Conservation (phyloP, 345 rosid genomes). For the Bruguiera sexangula region DNA sequence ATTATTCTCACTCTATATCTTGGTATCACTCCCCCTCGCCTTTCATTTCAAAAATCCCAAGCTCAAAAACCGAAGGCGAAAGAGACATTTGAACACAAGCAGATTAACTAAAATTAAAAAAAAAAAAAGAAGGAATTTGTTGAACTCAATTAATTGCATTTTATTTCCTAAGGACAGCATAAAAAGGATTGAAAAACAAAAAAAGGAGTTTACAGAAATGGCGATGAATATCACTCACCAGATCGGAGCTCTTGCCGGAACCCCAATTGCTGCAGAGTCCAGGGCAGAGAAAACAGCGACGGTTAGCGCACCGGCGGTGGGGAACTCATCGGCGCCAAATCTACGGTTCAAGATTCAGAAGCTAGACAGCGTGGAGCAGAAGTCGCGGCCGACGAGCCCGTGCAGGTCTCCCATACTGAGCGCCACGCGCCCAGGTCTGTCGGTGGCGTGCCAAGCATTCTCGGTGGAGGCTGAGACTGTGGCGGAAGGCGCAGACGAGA, state of each 20-base stretch:
- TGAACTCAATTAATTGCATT: too few species aligned
- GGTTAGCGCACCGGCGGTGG: conserved; percentile 48
- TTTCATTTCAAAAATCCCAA: not conserved
- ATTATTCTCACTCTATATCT: conserved; percentile 34
- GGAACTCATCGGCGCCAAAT: conserved; percentile 43
- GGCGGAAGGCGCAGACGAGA: conserved; percentile 20
- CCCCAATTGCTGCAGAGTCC: conserved; percentile 39
- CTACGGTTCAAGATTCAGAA: conserved; percentile 32
- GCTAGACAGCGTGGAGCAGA: conserved; percentile 23
- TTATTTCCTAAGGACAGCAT: not conserved
- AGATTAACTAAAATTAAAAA: too few species aligned
- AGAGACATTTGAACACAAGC: not conserved
- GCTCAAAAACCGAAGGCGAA: not conserved
- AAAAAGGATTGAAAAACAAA: not conserved
- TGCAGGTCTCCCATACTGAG: conserved; percentile 47
- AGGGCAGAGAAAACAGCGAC: conserved; percentile 36
- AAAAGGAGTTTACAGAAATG: conserved; percentile 26
- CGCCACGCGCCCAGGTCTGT: conserved; percentile 53
- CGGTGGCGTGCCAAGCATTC: conserved; percentile 63
- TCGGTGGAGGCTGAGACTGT: conserved; percentile 24
- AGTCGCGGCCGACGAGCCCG: conserved; percentile 68
- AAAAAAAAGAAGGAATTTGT: too few species aligned
- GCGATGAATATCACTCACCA: conserved; percentile 68
- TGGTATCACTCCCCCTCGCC: not conserved
- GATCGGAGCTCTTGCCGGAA: conserved; percentile 64